Percentiles rank a stretch among this genome's conserved stretches.
These are phyloP conservation scores for Pythium utonaiense DNA, from an alignment of 352 stramenopile genomes.

Conservation along the genomic window DNA sequence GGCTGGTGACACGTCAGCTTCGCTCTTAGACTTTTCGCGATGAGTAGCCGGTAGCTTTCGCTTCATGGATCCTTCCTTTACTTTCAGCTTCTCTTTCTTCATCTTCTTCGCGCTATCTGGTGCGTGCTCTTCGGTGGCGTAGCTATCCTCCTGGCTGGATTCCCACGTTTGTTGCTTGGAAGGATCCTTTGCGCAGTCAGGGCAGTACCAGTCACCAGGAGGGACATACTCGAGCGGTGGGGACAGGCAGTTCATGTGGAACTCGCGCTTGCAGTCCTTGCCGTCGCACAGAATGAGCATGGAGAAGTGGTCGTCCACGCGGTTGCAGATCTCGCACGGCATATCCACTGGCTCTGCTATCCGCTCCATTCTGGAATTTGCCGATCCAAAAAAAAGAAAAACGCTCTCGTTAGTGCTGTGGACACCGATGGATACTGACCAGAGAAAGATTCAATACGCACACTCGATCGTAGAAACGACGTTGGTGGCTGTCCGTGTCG, in stretches of 20 bases:
- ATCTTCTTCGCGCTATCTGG: slow-evolving; percentile 27
- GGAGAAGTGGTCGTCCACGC: slow-evolving; percentile 77
- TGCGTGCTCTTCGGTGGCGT: slow-evolving; percentile 6
- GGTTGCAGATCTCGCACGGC: slow-evolving; percentile 80
- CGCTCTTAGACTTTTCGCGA: slow-evolving; percentile 28
- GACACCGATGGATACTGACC: neutral
- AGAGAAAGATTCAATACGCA: slow-evolving; percentile 28
- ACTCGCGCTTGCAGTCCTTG: slow-evolving; percentile 77
- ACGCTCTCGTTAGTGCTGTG: neutral
- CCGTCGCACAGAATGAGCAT: slow-evolving; percentile 84
- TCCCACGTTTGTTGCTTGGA: slow-evolving; percentile 30
- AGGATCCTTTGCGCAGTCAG: slow-evolving; percentile 48
- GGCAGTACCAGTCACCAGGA: slow-evolving; percentile 76
- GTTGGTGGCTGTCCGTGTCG: slow-evolving; percentile 45
- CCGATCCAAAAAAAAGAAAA: no score
- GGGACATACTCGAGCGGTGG: slow-evolving; percentile 63
- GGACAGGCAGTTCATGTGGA: slow-evolving; percentile 82
- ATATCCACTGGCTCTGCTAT: slow-evolving; percentile 64
- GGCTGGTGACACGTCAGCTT: slow-evolving; percentile 11
- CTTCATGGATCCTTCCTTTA: slow-evolving; percentile 50
- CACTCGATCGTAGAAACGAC: slow-evolving; percentile 79
- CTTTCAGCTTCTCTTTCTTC: slow-evolving; percentile 63
- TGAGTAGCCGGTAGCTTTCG: slow-evolving; percentile 45
- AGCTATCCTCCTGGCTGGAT: slow-evolving; percentile 18
- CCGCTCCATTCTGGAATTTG: slow-evolving; percentile 62